Conservation (phyloP, 2,329 filamentous ascomycete genomes). For the Aureobasidium pullulans region DNA sequence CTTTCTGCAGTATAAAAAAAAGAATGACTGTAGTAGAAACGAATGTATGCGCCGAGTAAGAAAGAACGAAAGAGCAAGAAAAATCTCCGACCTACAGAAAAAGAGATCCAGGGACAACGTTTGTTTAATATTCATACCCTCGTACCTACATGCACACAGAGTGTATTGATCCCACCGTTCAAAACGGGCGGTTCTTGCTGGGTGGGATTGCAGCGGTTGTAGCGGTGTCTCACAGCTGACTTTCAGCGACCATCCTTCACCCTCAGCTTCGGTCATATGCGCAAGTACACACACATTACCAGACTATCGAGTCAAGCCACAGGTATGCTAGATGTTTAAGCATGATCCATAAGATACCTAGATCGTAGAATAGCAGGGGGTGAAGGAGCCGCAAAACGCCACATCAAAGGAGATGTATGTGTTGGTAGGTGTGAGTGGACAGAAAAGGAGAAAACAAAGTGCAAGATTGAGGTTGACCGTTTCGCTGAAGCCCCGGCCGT, state of each 20-base stretch:
- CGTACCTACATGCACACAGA: background rate
- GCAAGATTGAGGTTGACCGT: background rate
- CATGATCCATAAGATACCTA: background rate
- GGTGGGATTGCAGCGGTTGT: too few species aligned
- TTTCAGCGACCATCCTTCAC: background rate
- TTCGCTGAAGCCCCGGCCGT: background rate
- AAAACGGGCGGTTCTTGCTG: background rate
- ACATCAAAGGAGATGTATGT: background rate
- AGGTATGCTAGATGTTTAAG: background rate
- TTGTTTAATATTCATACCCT: background rate
- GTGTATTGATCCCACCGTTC: constrained; percentile 10
- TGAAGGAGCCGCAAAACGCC: too few species aligned
- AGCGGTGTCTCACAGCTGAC: background rate
- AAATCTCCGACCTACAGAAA: background rate
- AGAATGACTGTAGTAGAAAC: background rate
- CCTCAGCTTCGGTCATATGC: background rate
- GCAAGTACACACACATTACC: background rate
- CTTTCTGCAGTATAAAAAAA: background rate
- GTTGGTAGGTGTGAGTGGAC: background rate
- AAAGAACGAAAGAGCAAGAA: background rate
- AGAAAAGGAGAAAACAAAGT: background rate
- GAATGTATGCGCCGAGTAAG: background rate
- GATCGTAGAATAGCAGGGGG: background rate
- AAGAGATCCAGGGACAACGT: background rate
- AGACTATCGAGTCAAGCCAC: background rate